These are phyloP conservation scores for Colletotrichum cordylinicola DNA, from an alignment of 2,329 filamentous ascomycete species.

Conservation along the genomic window DNA sequence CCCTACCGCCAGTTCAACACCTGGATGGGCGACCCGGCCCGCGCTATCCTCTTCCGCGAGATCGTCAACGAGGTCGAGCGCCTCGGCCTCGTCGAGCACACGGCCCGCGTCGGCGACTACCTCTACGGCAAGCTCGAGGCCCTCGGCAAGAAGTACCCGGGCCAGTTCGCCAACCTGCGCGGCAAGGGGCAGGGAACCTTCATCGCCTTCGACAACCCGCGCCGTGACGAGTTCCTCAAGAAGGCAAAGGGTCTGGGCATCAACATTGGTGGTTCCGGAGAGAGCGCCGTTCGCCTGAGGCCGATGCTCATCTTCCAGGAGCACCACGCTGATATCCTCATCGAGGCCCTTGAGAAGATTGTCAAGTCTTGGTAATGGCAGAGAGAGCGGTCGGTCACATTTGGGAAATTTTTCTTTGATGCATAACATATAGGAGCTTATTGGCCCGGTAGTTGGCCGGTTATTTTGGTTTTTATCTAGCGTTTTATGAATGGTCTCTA, in stretches of 20 bases:
- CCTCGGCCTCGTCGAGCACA: conserved; percentile 79
- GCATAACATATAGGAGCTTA: background rate
- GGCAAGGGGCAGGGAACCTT: conserved; percentile 91
- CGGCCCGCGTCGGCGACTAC: conserved; percentile 79
- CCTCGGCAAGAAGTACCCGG: conserved; percentile 74
- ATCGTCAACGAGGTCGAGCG: conserved; percentile 84
- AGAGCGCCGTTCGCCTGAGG: conserved; percentile 76
- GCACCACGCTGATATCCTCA: conserved; percentile 85
- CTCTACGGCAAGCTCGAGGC: conserved; percentile 73
- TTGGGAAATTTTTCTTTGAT: background rate
- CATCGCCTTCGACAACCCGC: conserved; percentile 87
- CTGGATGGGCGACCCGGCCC: conserved; percentile 93
- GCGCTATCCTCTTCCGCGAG: conserved; percentile 83
- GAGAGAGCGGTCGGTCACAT: background rate
- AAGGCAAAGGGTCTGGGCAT: conserved; percentile 81
- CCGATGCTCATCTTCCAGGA: conserved; percentile 95
- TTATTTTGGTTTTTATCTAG: background rate
- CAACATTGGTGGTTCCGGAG: conserved; percentile 87
- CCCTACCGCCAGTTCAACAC: conserved; percentile 97
- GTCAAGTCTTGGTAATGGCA: conserved; percentile 46
- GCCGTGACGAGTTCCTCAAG: conserved; percentile 78
- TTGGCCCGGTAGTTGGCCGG: background rate
- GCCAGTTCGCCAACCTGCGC: conserved; percentile 81
- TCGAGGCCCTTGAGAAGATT: conserved; percentile 80
- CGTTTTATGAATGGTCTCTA: background rate